phyloP scores from a whole-genome alignment of 2,329 filamentous ascomycete genomes.

The Huntiella omanensis region DNA sequence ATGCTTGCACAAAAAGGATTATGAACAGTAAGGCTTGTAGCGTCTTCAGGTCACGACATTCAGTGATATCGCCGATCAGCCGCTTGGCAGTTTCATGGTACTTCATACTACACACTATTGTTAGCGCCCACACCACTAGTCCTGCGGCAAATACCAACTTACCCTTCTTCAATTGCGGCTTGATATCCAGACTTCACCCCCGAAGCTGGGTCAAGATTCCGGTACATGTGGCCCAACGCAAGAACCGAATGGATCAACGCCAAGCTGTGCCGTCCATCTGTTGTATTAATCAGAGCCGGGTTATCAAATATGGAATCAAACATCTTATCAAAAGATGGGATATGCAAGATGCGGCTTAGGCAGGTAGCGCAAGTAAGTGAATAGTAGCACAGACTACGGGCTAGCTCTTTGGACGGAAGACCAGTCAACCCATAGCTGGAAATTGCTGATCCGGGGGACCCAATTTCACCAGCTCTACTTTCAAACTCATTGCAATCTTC shows the following conservation, averaged over 20 bases:
- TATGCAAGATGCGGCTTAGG: constrained; percentile 53
- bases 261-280: constrained; percentile 49
- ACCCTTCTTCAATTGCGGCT: constrained; percentile 37
- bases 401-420: constrained; percentile 45
- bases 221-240: constrained; percentile 56
- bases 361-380: constrained; percentile 38
- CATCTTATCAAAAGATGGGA: constrained; percentile 60
- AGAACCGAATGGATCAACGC: constrained; percentile 52
- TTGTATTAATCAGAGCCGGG: constrained; percentile 39
- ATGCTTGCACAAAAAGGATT: constrained; percentile 63
- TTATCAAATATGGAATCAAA: constrained; percentile 63
- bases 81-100: constrained; percentile 52
- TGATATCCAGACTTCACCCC: constrained; percentile 29
- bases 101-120: constrained; percentile 35
- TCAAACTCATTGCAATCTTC: constrained; percentile 26
- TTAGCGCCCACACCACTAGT: not conserved
- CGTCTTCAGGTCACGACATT: constrained; percentile 55
- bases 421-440: constrained; percentile 31
- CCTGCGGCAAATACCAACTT: constrained; percentile 13
- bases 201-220: constrained; percentile 34
- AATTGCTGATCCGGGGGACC: constrained; percentile 29
- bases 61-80: constrained; percentile 45
- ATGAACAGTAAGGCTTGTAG: constrained; percentile 62
- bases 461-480: constrained; percentile 49
- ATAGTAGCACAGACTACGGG: constrained; percentile 33